A percentile compares a stretch with the other conserved stretches of the same genome.
phyloP scores from a whole-genome alignment of 306 rosid species.

The Elaeagnus macrophylla region DNA sequence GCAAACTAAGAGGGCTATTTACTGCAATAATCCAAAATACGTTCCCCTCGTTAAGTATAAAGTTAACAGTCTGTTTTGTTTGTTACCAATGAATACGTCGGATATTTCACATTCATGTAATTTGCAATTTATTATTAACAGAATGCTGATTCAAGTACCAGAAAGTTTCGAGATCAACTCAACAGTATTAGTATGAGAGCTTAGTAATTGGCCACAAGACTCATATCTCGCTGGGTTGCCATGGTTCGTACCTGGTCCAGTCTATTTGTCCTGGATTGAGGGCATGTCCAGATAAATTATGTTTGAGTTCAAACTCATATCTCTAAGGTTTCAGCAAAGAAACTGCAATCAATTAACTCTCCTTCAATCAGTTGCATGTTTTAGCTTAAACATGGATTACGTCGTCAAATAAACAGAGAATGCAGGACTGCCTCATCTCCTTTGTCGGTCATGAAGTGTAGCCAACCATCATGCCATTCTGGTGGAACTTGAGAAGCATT shows the following conservation, averaged over 20 bases:
- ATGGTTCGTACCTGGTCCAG: conserved; percentile 92
- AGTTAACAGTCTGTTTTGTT: too few relatives aligned
- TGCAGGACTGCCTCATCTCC: conserved; percentile 71
- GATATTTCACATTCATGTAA: too few relatives aligned
- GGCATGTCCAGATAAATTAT: conserved; percentile 88
- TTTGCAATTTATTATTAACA: too few relatives aligned
- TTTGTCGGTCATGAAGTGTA: conserved; percentile 83
- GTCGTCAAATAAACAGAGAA: conserved; percentile 10
- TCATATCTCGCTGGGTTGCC: too few relatives aligned
- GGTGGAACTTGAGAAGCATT: conserved; percentile 98
- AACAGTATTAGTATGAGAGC: conserved; percentile 5
- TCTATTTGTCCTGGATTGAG: conserved; percentile 87
- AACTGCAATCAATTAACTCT: conserved; percentile 45
- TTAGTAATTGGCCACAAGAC: conserved; percentile 56
- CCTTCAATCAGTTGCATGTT: conserved; percentile 3
- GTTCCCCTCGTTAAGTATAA: too few relatives aligned
- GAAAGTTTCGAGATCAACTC: conserved; percentile 14
- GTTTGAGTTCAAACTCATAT: conserved; percentile 71
- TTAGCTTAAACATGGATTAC: background rate
- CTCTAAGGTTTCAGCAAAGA: conserved; percentile 72
- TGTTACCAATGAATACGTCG: too few relatives aligned
- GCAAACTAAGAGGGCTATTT: too few relatives aligned
- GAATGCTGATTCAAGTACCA: background rate
- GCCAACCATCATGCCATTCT: conserved; percentile 99
- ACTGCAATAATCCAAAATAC: too few relatives aligned